Base-by-base conservation (phyloP, 2,329 filamentous ascomycete species). In the Chaetomium sp. region DNA sequence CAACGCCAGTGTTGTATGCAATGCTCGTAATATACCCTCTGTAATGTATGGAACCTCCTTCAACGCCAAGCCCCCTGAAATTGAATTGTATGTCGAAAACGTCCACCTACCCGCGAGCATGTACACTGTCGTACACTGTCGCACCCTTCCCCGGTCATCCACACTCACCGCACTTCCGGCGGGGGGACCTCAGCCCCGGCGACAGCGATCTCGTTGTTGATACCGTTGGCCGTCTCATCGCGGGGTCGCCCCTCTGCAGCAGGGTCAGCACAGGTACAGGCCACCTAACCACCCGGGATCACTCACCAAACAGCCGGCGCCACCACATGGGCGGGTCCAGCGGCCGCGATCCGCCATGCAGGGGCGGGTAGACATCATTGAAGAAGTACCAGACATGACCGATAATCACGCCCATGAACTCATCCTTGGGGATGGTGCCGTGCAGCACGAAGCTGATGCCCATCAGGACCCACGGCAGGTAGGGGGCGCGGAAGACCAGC, bases 341-440 rank as follows among this genome's bases (percentile, higher is more conserved):
- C 0, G 95, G 95, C 63, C 91, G 85, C 59, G 90, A 89, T 21
- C 92, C 92, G 68, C 90, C 88, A 78, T 97, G 91, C 51, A 97
- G 85, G 3, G 93, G 91, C 3, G 95, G 95, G 77, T 97, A 99
- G 19, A 99, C 93, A 76, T 99, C 95, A 65, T 89, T 91, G 78
- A 98, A 97, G 80, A 97, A 99, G 78, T 98, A 99, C 90, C 93
- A 98, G 49, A 98, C 84, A 78, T 99, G 95, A 10, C 95, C 95
- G 47, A 98, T 93, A 10, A 95, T 87, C 19, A 97, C 92, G 4
- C 95, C 95, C 80, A 96, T 92, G 68, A 99, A 90, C 81, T 99
- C 95, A 76, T 98, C 95, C 78, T 96, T 96, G 4, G 95, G 95
- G 50, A 98, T 84, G 5, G 85, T 90, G 7, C 92, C 92, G 75